Evolutionary conservation across 2,329 filamentous ascomycete species (phyloP), one percentile per base, ranked within the genome.

Genomic region (Penicillium thymicola): DNA sequence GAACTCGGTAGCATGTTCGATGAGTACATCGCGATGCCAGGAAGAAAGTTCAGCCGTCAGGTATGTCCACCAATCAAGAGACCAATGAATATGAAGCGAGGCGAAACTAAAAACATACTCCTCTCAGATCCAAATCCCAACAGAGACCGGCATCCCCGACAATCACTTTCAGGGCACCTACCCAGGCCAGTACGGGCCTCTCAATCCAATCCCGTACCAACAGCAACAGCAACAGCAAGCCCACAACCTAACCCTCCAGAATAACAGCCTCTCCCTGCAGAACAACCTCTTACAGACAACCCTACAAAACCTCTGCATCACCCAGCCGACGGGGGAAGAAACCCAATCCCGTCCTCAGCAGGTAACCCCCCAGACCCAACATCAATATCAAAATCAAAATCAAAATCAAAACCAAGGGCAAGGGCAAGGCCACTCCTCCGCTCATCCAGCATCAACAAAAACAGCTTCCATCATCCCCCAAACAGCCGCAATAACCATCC

Each of bases 21-120:
- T 43, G 72, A 78, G 23, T 80, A 79, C 54, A 76, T 79, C 3
- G 70, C 68, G 36, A 74, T 79, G 72, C 76, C 77, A 6, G 77
- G 77, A 5, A 76, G 74, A 30, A 73, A 73, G 25, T 75, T 73
- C 58, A 57, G 51, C 8, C 58, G 58, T 23, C 56, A 51, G 57
- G 61, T 64, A 56, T 54, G 58, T 47, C 9, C 7, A n/a, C 9
- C 9, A n/a, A n/a, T 4, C 5, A 13, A 21, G 10, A 30, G 30
- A n/a, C 1, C 4, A 34, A 43, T 27, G 10, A 10, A 27, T 14
- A n/a, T 14, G 10, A 46, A 28, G 8, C 44, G 25, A 53, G 30
- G 10, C 3, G 21, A 45, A 28, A 41, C 54, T 59, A 43, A 58
- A 2, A 48, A 48, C 13, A 38, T 23, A 23, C 27, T 10, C 13